Conservation (phyloP, 306 rosid species). For the Trifolium dubium region DNA sequence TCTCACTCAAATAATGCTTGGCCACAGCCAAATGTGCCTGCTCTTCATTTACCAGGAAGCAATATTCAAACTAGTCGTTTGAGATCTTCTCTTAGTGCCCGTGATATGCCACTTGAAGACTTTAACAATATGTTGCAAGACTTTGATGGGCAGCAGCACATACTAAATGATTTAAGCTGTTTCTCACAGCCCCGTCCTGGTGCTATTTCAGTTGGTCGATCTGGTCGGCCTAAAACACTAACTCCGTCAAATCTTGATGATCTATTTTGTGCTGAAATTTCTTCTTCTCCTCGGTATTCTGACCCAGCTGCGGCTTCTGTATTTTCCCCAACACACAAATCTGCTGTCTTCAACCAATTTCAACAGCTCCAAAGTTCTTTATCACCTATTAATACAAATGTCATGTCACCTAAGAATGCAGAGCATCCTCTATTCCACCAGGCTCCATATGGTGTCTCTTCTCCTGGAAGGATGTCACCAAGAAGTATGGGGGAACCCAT, state of each 20-base stretch:
- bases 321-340: slow-evolving; percentile 82
- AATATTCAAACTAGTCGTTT: slow-evolving; percentile 83
- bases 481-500: slow-evolving; percentile 77
- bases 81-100: slow-evolving; percentile 84
- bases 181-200: slow-evolving; percentile 63
- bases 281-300: slow-evolving; percentile 76
- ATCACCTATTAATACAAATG: slow-evolving; percentile 77
- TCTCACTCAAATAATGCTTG: slow-evolving; percentile 62
- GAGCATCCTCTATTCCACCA: slow-evolving; percentile 73
- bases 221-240: slow-evolving; percentile 69
- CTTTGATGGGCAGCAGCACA: slow-evolving; percentile 68
- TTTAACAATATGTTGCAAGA: slow-evolving; percentile 58
- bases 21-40: slow-evolving; percentile 88
- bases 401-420: slow-evolving; percentile 65
- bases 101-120: slow-evolving; percentile 67
- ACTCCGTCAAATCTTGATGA: slow-evolving; percentile 90
- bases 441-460: slow-evolving; percentile 66
- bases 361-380: slow-evolving; percentile 80
- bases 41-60: slow-evolving; percentile 86
- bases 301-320: slow-evolving; percentile 64
- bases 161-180: slow-evolving; percentile 68
- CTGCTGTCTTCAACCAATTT: slow-evolving; percentile 75
- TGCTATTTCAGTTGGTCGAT: slow-evolving; percentile 54
- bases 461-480: slow-evolving; percentile 94
- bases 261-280: slow-evolving; percentile 73